phyloP scores from a whole-genome alignment of 176 grass and related monocot species.

The Eragrostis curvula region DNA sequence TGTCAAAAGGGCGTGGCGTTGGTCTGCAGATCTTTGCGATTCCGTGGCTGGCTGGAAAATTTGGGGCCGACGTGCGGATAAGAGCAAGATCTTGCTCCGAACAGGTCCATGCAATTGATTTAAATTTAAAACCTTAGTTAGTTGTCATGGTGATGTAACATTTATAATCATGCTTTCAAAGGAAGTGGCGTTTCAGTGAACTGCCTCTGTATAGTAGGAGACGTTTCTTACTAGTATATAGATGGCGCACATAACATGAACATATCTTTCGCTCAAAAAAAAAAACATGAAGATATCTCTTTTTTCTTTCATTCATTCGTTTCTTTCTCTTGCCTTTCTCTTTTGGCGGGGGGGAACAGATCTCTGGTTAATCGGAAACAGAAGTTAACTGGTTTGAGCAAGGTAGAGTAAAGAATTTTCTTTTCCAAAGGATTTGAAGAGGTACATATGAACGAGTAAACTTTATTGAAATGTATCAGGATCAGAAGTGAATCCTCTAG shows the following conservation, averaged over 20 bases:
- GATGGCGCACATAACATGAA: background rate
- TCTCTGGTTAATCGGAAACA: too few relatives aligned
- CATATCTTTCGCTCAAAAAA: too few relatives aligned
- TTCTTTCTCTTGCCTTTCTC: too few relatives aligned
- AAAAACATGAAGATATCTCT: too few relatives aligned
- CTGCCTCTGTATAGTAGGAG: too few relatives aligned
- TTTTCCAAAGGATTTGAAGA: background rate
- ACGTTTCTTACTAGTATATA: too few relatives aligned
- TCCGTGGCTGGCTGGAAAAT: slow-evolving; percentile 12
- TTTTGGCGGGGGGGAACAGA: too few relatives aligned
- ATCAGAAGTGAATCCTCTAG: background rate
- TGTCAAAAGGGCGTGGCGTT: slow-evolving; percentile 29
- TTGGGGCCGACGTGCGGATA: slow-evolving; percentile 9
- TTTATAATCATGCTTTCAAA: background rate
- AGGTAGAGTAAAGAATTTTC: too few relatives aligned
- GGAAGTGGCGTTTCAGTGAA: background rate
- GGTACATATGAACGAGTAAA: background rate
- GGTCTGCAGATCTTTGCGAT: slow-evolving; percentile 2
- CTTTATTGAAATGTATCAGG: background rate
- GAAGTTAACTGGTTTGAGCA: too few relatives aligned
- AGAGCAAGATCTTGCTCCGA: slow-evolving; percentile 37
- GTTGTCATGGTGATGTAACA: background rate
- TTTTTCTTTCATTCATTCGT: too few relatives aligned
- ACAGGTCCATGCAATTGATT: slow-evolving; percentile 38
- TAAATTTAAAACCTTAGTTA: background rate